Conservation (phyloP, 2,329 filamentous ascomycete genomes). For the Simplicillium sp. region DNA sequence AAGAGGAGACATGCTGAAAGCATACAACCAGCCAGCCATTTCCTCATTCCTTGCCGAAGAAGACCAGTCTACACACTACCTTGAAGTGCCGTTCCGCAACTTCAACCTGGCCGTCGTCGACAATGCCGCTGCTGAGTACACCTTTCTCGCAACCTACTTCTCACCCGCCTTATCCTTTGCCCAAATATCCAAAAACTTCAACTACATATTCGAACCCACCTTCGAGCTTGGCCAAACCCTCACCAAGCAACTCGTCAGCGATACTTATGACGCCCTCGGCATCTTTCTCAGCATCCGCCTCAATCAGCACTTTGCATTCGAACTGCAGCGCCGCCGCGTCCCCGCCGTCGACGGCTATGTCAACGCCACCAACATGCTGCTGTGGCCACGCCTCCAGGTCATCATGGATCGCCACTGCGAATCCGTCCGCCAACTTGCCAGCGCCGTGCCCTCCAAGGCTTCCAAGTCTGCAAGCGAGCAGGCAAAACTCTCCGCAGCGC, state of each 20-base stretch:
- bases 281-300: slow-evolving; percentile 84
- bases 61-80: slow-evolving; percentile 73
- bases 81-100: slow-evolving; percentile 85
- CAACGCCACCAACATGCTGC: slow-evolving; percentile 88
- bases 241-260: slow-evolving; percentile 66
- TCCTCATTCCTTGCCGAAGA: slow-evolving; percentile 89
- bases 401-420: slow-evolving; percentile 92
- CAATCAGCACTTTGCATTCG: slow-evolving; percentile 90
- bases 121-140: slow-evolving; percentile 91
- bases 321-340: slow-evolving; percentile 82
- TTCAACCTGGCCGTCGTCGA: slow-evolving; percentile 92
- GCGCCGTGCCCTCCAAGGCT: slow-evolving; percentile 36
- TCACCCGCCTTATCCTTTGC: slow-evolving; percentile 65
- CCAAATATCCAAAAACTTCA: slow-evolving; percentile 72
- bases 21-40: slow-evolving; percentile 63
- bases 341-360: slow-evolving; percentile 85
- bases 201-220: slow-evolving; percentile 81
- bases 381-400: slow-evolving; percentile 92
- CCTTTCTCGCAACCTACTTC: slow-evolving; percentile 87
- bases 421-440: slow-evolving; percentile 60
- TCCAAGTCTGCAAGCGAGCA: slow-evolving; percentile 36
- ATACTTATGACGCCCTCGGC: slow-evolving; percentile 76
- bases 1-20: slow-evolving; percentile 72
- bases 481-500: slow-evolving; percentile 63
- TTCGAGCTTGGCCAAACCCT: slow-evolving; percentile 73